Percentiles rank a stretch among this genome's conserved stretches.
Conservation (phyloP, 306 rosid species). For the Fragaria nilgerrensis region DNA sequence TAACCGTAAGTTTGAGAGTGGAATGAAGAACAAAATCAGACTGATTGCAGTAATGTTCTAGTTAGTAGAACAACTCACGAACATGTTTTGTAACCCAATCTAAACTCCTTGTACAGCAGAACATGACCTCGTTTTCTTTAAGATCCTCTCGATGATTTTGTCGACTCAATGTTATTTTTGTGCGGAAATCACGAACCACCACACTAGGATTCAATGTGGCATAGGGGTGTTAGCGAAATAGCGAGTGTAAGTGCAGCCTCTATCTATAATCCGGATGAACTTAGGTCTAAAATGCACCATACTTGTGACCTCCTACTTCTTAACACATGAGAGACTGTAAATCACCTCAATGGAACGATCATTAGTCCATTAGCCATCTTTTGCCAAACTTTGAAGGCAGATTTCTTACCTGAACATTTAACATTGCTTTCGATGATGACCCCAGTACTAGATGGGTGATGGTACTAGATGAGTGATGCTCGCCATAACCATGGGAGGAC, state of each 20-base stretch:
- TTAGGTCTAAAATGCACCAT: background rate
- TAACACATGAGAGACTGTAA: background rate
- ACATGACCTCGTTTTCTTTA: too few relatives aligned
- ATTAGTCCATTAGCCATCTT: background rate
- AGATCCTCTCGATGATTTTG: too few relatives aligned
- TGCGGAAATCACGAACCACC: too few relatives aligned
- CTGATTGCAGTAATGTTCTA: too few relatives aligned
- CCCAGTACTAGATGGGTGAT: background rate
- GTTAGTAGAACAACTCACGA: too few relatives aligned
- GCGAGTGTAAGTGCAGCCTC: background rate
- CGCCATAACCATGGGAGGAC: background rate
- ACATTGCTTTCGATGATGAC: background rate
- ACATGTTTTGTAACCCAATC: too few relatives aligned
- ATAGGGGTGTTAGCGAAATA: too few relatives aligned
- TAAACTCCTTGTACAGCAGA: too few relatives aligned
- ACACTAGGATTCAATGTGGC: background rate
- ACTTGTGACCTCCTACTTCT: background rate
- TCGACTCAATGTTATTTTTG: too few relatives aligned
- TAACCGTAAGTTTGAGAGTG: too few relatives aligned
- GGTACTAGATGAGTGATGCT: background rate
- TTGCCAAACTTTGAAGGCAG: background rate
- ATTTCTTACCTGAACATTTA: background rate
- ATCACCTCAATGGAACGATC: background rate
- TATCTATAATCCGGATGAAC: background rate
- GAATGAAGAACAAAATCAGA: too few relatives aligned